A percentile compares a stretch with the other conserved stretches of the same genome.
phyloP scores from a whole-genome alignment of 1,284 basidiomycete genomes.

The Tilletia indica region DNA sequence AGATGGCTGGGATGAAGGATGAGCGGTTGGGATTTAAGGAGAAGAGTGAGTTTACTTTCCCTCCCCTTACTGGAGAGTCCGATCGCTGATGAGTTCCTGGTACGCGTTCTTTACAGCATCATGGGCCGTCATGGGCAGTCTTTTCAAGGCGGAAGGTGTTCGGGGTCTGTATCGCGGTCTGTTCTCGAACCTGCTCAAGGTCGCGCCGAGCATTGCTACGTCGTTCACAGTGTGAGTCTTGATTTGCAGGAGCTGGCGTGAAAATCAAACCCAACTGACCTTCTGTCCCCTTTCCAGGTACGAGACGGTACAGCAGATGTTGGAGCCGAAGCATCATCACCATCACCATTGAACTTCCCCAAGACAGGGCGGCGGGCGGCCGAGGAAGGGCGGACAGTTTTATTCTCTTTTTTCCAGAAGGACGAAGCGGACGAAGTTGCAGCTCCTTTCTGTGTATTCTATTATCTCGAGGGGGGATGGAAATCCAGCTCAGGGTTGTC shows the following conservation, averaged over 20 bases:
- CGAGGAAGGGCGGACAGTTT: too few species aligned
- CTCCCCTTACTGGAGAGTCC: background rate
- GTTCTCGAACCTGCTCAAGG: slow-evolving; percentile 85
- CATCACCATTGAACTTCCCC: background rate
- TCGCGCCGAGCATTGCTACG: slow-evolving; percentile 53
- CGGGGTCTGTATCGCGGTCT: slow-evolving; percentile 78
- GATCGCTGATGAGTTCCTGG: background rate
- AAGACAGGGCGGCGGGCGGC: too few species aligned
- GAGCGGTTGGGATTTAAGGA: slow-evolving; percentile 70
- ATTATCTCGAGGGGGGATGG: too few species aligned
- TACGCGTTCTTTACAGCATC: slow-evolving; percentile 43
- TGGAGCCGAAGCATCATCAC: slow-evolving; percentile 17
- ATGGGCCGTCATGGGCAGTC: slow-evolving; percentile 70
- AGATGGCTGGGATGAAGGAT: slow-evolving; percentile 79
- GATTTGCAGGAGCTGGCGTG: too few species aligned
- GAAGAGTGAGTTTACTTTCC: slow-evolving; percentile 52
- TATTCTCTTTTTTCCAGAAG: too few species aligned
- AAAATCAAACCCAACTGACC: background rate
- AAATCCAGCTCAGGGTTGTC: too few species aligned
- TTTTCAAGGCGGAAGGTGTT: slow-evolving; percentile 72
- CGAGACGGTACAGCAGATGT: slow-evolving; percentile 34
- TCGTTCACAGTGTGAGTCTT: slow-evolving; percentile 27
- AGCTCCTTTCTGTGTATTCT: too few species aligned
- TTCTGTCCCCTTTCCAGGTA: too few species aligned
- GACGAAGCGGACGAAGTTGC: too few species aligned